Evolutionary conservation across 345 rosid species (phyloP).

Genomic region (Hypericum androsaemum): DNA sequence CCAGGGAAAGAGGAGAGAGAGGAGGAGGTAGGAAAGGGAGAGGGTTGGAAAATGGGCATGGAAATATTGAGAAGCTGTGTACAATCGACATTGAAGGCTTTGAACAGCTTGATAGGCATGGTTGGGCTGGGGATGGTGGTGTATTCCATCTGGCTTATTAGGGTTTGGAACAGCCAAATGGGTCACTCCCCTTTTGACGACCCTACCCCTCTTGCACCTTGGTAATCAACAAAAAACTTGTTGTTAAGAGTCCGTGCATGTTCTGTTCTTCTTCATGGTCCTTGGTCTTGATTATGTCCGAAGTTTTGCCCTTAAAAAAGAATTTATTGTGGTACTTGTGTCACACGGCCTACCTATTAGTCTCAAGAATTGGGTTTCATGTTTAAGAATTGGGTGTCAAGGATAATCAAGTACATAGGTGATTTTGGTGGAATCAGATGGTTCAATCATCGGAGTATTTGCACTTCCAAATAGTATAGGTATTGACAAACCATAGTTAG

Average conservation of each 20-base stretch:
- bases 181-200: constrained; percentile 42
- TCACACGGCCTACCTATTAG: too few species aligned
- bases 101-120: constrained; percentile 72
- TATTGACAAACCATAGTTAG: too few species aligned
- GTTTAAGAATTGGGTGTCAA: too few species aligned
- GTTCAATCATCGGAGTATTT: too few species aligned
- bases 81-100: constrained; percentile 63
- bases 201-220: constrained; percentile 41
- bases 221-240: constrained; percentile 29
- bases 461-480: too few species aligned
- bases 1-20: too few species aligned
- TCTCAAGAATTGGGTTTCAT: too few species aligned
- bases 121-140: constrained; percentile 70
- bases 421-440: too few species aligned
- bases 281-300: too few species aligned
- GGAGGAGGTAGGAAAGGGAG: neutral
- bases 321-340: too few species aligned
- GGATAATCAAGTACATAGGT: too few species aligned
- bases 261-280: neutral
- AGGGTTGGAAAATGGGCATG: constrained; percentile 20
- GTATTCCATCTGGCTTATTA: constrained; percentile 61
- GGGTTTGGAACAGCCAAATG: constrained; percentile 59
- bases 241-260: neutral
- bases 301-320: too few species aligned
- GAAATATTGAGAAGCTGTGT: constrained; percentile 51